These are phyloP conservation scores for Begonia fuchsioides DNA, from an alignment of 306 rosid genomes.

Conservation along the genomic window DNA sequence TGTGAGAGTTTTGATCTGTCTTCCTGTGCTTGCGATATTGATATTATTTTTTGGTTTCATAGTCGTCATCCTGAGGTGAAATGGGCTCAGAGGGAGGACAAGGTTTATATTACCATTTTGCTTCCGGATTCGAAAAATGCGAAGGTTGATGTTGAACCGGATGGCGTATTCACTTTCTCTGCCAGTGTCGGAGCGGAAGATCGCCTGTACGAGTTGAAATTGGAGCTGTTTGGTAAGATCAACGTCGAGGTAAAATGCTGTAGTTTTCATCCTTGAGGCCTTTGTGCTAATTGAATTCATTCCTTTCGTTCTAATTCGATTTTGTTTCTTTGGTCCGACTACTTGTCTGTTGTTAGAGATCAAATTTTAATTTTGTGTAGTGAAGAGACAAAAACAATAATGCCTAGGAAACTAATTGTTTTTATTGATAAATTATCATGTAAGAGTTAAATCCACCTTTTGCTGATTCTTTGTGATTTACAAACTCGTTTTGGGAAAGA, in stretches of 20 bases:
- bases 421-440: too few species aligned
- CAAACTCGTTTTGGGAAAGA: too few species aligned
- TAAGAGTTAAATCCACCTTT: too few species aligned
- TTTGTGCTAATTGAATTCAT: too few species aligned
- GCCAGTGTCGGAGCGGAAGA: slow-evolving; percentile 60
- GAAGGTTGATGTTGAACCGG: slow-evolving; percentile 66
- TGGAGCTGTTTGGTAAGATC: slow-evolving; percentile 76
- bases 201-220: slow-evolving; percentile 39
- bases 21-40: neutral
- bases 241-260: slow-evolving; percentile 51
- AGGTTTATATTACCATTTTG: slow-evolving; percentile 57
- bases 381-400: too few species aligned
- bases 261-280: too few species aligned
- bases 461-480: too few species aligned
- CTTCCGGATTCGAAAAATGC: slow-evolving; percentile 67
- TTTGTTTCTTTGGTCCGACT: too few species aligned
- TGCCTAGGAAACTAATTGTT: too few species aligned
- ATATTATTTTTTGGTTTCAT: slow-evolving; percentile 1
- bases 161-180: slow-evolving; percentile 48
- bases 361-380: too few species aligned
- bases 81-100: slow-evolving; percentile 88
- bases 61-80: slow-evolving; percentile 91
- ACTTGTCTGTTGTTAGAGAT: too few species aligned
- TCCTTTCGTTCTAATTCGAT: too few species aligned
- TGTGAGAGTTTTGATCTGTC: neutral